Base-by-base conservation (phyloP, 202 grass and related monocot species). In the Alloteropsis angusta region DNA sequence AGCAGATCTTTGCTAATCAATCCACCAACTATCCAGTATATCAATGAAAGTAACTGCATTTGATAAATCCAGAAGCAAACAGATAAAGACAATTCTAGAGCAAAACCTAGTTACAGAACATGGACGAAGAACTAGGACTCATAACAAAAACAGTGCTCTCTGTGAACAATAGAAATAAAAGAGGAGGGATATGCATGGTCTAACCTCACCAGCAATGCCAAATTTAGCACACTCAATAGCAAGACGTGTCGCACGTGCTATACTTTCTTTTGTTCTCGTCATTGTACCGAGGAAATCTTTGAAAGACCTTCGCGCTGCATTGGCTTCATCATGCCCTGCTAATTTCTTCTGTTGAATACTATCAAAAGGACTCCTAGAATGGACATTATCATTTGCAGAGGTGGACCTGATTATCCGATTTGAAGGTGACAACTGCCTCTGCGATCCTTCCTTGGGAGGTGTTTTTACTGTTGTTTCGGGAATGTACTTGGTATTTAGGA, bases 241-340 rank as follows among this genome's bases (percentile, higher is more conserved):
- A 85, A 99, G 84, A 44, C 90, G 92, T 18, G 96, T 99, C 54
- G 96, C 96, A 16, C 88, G 90, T 42, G 92, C 86, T 85, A 99
- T 99, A 85, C 84, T 95, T 28, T 99, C 96, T 83, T 99, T 99
- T 70, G 96, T 93, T 85, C 96, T 92, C 59, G 96, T 88, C 38
- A 95, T 57, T 16, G 79, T 91, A 70, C 81, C 66, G 60, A 99
- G 78, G 64, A 93, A 93, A 79, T 85, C 86, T 90, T 88, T 88
- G 74, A 99, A 95, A 79, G 90, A 69, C 74, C 82, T 92, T 54
- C 86, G 77, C 78, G 92, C 85, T 59, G 78, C 83, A 81, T 80
- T 85, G 30, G 88, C 90, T 84, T 93, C 92, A n/a, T 65, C 82
- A 76, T 85, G 79, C 22, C 56, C 74, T 76, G 71, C 60, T 81